Conservation (phyloP, 75 land plant genomes). For the Gnetum montanum region DNA sequence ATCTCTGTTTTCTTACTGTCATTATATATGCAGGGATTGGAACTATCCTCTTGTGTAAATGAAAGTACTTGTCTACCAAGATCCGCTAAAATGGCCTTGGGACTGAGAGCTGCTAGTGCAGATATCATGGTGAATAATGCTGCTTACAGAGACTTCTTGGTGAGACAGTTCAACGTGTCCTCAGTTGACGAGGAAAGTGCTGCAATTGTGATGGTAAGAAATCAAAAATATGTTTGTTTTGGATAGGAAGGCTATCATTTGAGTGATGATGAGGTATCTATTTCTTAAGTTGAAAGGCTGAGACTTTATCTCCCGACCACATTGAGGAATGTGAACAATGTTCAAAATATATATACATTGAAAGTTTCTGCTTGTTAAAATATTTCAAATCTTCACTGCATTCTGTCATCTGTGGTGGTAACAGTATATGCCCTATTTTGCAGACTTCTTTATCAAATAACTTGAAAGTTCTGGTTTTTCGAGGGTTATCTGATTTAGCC, state of each 20-base stretch:
- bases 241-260: no score
- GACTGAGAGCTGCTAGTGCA: slow-evolving; percentile 14
- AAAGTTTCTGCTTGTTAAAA: no score
- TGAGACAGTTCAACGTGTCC: slow-evolving; percentile 12
- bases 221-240: no score
- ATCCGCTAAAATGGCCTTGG: slow-evolving; percentile 15
- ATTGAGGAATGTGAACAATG: no score
- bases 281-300: no score
- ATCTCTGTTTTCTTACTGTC: no score
- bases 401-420: no score
- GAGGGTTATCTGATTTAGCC: slow-evolving; percentile 25
- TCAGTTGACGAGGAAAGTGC: slow-evolving; percentile 26
- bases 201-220: slow-evolving; percentile 20
- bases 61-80: slow-evolving; percentile 9
- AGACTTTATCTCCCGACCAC: no score
- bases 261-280: no score
- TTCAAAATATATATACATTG: no score
- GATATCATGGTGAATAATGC: slow-evolving; percentile 28
- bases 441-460: slow-evolving; percentile 25
- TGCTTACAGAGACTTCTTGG: slow-evolving; percentile 22
- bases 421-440: no score
- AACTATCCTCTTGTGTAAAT: slow-evolving; percentile 1
- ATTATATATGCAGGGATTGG: not conserved
- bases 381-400: no score
- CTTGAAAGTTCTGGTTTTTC: slow-evolving; percentile 14